phyloP scores from a whole-genome alignment of 2,329 filamentous ascomycete genomes.

The Talaromyces atroroseus region DNA sequence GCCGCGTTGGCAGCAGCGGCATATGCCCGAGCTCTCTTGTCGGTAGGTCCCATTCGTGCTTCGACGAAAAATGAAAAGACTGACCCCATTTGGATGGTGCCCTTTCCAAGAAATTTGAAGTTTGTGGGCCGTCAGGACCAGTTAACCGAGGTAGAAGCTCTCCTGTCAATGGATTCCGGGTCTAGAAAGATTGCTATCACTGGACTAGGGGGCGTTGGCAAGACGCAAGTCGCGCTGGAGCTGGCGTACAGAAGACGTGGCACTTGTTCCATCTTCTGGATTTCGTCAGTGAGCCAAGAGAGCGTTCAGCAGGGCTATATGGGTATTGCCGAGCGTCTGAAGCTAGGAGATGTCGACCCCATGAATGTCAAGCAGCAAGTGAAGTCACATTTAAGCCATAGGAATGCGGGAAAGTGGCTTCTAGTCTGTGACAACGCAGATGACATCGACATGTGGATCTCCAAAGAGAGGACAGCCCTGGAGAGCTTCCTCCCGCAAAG shows the following conservation, averaged over 20 bases:
- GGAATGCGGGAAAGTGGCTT: conserved; percentile 18
- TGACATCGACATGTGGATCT: conserved; percentile 17
- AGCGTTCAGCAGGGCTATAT: conserved; percentile 15
- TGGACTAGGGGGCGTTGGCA: conserved; percentile 26
- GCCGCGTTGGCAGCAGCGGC: conserved; percentile 27
- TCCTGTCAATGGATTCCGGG: conserved; percentile 8
- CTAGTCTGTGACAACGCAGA: conserved; percentile 23
- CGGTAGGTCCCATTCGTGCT: not conserved
- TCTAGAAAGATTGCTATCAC: conserved; percentile 24
- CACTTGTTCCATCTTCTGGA: conserved; percentile 10
- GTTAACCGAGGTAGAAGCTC: not conserved
- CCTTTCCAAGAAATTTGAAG: conserved; percentile 15
- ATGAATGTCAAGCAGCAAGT: conserved; percentile 6
- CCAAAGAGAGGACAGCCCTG: not conserved
- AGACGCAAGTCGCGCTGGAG: not conserved
- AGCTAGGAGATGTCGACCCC: not conserved
- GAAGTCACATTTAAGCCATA: conserved; percentile 13
- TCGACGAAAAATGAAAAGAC: not conserved
- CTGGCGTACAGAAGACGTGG: not conserved
- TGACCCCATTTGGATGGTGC: conserved; percentile 13
- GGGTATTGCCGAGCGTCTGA: conserved; percentile 4
- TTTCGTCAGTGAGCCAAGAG: not conserved
- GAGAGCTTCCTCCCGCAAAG: conserved; percentile 17
- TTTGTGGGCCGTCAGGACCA: conserved; percentile 18
- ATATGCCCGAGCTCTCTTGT: conserved; percentile 12